Conservation (phyloP, 2,329 filamentous ascomycete genomes). For the Aspergillus caelatus region DNA sequence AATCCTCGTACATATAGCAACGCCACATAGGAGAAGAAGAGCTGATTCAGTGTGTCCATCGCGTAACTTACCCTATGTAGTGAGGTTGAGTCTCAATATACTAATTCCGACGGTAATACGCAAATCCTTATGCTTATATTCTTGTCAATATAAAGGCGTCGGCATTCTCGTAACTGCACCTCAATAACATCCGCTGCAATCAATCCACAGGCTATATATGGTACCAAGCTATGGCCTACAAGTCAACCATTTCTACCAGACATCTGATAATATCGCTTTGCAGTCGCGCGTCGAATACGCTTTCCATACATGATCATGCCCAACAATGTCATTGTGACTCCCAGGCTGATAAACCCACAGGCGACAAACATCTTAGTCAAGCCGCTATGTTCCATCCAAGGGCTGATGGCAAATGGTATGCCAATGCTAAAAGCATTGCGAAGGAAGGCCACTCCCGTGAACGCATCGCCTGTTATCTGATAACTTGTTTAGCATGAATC, state of each 20-base stretch:
- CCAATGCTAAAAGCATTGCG: constrained; percentile 36
- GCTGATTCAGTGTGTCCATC: no score
- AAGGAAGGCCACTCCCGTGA: constrained; percentile 35
- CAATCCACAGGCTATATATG: no score
- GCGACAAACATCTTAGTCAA: constrained; percentile 31
- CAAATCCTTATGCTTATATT: no score
- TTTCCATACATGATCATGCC: constrained; percentile 31
- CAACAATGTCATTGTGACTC: constrained; percentile 18
- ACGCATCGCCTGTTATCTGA: constrained; percentile 25
- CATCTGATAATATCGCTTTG: constrained; percentile 11
- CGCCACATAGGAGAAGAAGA: no score
- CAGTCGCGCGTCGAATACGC: constrained; percentile 3
- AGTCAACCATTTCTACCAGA: not conserved
- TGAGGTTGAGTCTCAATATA: no score
- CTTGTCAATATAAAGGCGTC: no score
- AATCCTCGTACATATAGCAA: no score
- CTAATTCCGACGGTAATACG: no score
- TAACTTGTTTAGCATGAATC: not conserved
- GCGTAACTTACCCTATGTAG: no score
- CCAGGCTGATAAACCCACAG: constrained; percentile 30
- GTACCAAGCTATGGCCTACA: no score
- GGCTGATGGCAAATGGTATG: constrained; percentile 33
- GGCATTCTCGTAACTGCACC: no score
- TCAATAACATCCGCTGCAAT: no score
- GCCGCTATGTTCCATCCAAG: constrained; percentile 31